Percentiles rank a stretch among this genome's conserved stretches.
Evolutionary conservation across 2,329 filamentous ascomycete species (phyloP).

Genomic region (Pyrenophora tritici-repentis): DNA sequence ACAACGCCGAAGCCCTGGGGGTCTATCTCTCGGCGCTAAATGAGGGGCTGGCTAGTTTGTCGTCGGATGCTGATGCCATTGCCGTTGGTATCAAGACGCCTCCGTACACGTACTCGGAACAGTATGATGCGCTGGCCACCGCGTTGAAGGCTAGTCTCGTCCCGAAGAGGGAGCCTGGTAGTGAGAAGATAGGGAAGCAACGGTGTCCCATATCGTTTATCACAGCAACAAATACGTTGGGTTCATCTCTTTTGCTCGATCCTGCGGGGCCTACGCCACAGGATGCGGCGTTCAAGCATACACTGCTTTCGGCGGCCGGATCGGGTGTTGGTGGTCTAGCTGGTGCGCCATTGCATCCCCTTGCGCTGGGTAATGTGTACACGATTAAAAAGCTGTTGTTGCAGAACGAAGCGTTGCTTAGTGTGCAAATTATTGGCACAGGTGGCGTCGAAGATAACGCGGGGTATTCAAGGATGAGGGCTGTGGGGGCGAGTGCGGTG

Average conservation of each 20-base stretch:
- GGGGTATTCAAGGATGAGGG: conserved; percentile 67
- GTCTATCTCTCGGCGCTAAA: conserved; percentile 61
- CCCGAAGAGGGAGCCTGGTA: too few species aligned
- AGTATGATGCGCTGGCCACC: conserved; percentile 63
- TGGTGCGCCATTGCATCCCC: conserved; percentile 71
- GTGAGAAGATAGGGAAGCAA: conserved; percentile 19
- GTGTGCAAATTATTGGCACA: conserved; percentile 70
- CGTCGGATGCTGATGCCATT: conserved; percentile 30
- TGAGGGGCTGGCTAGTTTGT: conserved; percentile 29
- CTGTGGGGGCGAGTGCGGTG: conserved; percentile 68
- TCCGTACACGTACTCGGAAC: conserved; percentile 72
- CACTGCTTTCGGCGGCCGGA: conserved; percentile 58
- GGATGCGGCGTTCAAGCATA: conserved; percentile 28
- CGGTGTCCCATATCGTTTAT: conserved; percentile 65
- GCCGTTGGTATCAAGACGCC: conserved; percentile 73
- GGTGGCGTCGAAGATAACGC: conserved; percentile 70
- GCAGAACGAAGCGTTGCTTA: conserved; percentile 52
- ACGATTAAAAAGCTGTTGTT: conserved; percentile 67
- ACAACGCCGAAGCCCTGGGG: conserved; percentile 58
- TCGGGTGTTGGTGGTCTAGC: conserved; percentile 72
- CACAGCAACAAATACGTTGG: conserved; percentile 76
- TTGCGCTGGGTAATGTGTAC: conserved; percentile 76
- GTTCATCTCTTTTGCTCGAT: conserved; percentile 65
- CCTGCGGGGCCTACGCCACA: conserved; percentile 17
- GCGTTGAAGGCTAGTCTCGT: conserved; percentile 51